These are phyloP conservation scores for Clonostachys byssicola DNA, from an alignment of 2,329 filamentous ascomycete species.

Conservation along the genomic window DNA sequence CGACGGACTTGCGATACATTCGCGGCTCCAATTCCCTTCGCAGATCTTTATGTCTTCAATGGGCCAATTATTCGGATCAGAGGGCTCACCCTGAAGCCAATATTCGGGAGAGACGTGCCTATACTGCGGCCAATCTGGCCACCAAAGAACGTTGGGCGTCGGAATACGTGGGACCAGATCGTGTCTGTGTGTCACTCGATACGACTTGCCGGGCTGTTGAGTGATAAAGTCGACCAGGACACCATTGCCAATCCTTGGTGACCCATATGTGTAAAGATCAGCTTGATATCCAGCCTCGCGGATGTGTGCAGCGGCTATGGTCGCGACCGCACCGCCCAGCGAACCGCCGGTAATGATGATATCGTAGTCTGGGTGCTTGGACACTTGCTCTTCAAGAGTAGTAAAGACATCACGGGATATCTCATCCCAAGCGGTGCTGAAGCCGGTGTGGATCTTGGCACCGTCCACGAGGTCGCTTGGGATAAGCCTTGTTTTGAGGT, in stretches of 20 bases:
- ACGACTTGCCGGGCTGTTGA: slow-evolving; percentile 45
- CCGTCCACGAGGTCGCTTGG: slow-evolving; percentile 22
- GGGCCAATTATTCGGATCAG: slow-evolving; percentile 27
- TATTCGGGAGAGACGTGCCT: slow-evolving; percentile 67
- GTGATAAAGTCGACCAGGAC: slow-evolving; percentile 50
- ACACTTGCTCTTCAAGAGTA: slow-evolving; percentile 37
- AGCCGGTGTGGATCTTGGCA: slow-evolving; percentile 54
- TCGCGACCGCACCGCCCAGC: slow-evolving; percentile 61
- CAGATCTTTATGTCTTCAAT: slow-evolving; percentile 39
- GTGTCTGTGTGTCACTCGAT: slow-evolving; percentile 61
- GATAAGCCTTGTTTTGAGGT: slow-evolving; percentile 27
- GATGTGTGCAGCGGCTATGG: slow-evolving; percentile 53
- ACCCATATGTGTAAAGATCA: slow-evolving; percentile 63
- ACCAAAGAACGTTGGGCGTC: slow-evolving; percentile 18
- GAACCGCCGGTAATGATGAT: slow-evolving; percentile 65
- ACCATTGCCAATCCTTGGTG: slow-evolving; percentile 61
- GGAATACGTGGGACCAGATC: slow-evolving; percentile 68
- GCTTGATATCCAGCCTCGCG: slow-evolving; percentile 36
- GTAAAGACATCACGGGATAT: slow-evolving; percentile 33
- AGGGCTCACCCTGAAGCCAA: slow-evolving; percentile 39
- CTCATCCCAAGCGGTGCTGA: slow-evolving; percentile 53
- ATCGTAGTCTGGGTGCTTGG: slow-evolving; percentile 43
- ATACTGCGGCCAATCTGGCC: slow-evolving; percentile 47
- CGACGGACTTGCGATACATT: slow-evolving; percentile 37
- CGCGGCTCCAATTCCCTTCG: slow-evolving; percentile 36